A percentile compares a stretch with the other conserved stretches of the same genome.
Evolutionary conservation across 306 rosid species (phyloP).

Genomic region (Hippophae rhamnoides): DNA sequence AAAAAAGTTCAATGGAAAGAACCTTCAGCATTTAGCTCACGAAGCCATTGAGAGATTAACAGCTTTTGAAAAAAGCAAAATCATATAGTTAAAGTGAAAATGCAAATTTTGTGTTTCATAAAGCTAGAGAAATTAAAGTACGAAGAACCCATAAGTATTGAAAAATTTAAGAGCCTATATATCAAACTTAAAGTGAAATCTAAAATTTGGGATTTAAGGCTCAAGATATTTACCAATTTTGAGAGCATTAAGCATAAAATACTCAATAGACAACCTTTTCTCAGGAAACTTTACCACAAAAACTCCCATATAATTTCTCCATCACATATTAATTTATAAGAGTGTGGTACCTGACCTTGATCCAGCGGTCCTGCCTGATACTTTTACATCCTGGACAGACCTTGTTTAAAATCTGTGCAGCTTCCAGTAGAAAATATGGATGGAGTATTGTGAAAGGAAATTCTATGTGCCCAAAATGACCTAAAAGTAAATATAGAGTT

Average conservation of each 20-base stretch:
- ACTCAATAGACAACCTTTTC: background rate
- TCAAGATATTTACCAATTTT: background rate
- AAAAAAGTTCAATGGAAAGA: no score
- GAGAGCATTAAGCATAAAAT: background rate
- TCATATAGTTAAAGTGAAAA: no score
- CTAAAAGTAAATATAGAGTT: conserved; percentile 37
- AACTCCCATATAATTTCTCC: background rate
- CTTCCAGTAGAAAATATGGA: conserved; percentile 74
- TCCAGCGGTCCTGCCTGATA: conserved; percentile 34
- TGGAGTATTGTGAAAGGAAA: conserved; percentile 60
- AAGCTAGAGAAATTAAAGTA: no score
- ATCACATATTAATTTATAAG: conserved; percentile 9
- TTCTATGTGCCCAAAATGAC: conserved; percentile 76
- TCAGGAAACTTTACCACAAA: background rate
- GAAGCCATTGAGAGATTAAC: no score
- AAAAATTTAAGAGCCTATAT: no score
- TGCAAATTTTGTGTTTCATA: no score
- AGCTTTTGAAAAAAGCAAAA: no score
- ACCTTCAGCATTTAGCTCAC: no score
- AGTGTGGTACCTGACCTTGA: conserved; percentile 61
- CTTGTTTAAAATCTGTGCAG: conserved; percentile 62
- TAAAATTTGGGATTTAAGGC: no score
- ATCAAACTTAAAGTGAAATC: no score
- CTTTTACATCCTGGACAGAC: conserved; percentile 82
- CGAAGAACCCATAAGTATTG: no score